A percentile compares a stretch with the other conserved stretches of the same genome.
Evolutionary conservation across 768 basidiomycete species (phyloP).

Genomic region (Xerocomellus intermedius): DNA sequence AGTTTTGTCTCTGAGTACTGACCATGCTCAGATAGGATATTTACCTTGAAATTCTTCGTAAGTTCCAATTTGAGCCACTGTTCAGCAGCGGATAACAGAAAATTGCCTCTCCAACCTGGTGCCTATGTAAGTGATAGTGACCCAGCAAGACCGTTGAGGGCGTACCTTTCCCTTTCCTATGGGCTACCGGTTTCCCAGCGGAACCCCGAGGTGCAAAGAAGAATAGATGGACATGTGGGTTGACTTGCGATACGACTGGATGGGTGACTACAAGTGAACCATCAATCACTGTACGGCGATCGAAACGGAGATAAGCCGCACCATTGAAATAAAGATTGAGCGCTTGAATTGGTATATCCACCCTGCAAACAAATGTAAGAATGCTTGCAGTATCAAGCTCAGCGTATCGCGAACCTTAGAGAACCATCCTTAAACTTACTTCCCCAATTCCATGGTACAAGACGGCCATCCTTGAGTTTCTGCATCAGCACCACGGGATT

Average conservation of each 20-base stretch:
- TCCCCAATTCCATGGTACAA: conserved; percentile 94
- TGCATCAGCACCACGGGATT: conserved; percentile 96
- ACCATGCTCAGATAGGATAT: neutral
- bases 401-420: conserved; percentile 51
- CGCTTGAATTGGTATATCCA: conserved; percentile 92
- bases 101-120: conserved; percentile 92
- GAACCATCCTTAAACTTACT: conserved; percentile 93
- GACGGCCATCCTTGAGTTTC: conserved; percentile 73
- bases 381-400: neutral
- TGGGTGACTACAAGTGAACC: conserved; percentile 62
- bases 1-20: neutral
- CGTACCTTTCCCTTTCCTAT: conserved; percentile 85
- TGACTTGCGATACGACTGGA: conserved; percentile 93
- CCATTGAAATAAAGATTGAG: conserved; percentile 90
- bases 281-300: conserved; percentile 4
- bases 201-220: conserved; percentile 92
- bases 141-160: neutral
- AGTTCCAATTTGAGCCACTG: conserved; percentile 95
- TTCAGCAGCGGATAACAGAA: conserved; percentile 86
- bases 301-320: conserved; percentile 19
- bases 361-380: conserved; percentile 42
- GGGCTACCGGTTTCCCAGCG: conserved; percentile 90
- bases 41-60: conserved; percentile 91
- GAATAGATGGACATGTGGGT: conserved; percentile 88
- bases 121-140: neutral